phyloP scores from a whole-genome alignment of 306 rosid species.

The Malus orientalis region DNA sequence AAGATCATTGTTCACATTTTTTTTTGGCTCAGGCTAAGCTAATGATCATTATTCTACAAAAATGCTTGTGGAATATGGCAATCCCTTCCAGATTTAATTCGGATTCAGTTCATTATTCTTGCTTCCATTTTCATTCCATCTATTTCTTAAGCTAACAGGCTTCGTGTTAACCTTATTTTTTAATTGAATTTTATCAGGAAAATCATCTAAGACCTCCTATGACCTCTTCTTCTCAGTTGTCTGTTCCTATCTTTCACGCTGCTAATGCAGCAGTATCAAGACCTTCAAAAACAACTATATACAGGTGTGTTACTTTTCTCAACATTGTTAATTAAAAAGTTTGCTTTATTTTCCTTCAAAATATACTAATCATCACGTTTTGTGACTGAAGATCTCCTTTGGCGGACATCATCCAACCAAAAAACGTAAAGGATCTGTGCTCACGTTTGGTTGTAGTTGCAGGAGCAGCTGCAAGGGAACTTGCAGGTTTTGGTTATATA shows the following conservation, averaged over 20 bases:
- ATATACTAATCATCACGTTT: conserved; percentile 12
- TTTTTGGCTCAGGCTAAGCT: background rate
- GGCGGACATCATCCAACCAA: conserved; percentile 52
- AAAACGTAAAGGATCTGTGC: conserved; percentile 61
- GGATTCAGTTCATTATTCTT: background rate
- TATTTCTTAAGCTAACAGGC: background rate
- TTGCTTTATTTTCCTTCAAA: background rate
- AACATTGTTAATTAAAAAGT: background rate
- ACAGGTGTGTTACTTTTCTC: conserved; percentile 37
- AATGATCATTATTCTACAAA: background rate
- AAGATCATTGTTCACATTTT: background rate
- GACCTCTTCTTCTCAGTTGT: conserved; percentile 18
- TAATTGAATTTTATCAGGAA: conserved; percentile 37
- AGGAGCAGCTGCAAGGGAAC: conserved; percentile 33
- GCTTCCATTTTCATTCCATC: background rate
- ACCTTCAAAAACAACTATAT: conserved; percentile 34
- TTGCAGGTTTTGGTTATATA: conserved; percentile 48
- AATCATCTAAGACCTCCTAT: conserved; percentile 27
- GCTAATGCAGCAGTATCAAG: conserved; percentile 32
- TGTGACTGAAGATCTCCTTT: conserved; percentile 55
- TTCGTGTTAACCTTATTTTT: background rate
- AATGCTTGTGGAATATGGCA: background rate
- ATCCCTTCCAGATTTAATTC: background rate
- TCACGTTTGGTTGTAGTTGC: conserved; percentile 59
- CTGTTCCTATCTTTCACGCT: conserved; percentile 21